Evolutionary conservation across 257 asterid genomes (phyloP), one percentile per base, ranked within the genome.

Genomic region (Coffea eugenioides): DNA sequence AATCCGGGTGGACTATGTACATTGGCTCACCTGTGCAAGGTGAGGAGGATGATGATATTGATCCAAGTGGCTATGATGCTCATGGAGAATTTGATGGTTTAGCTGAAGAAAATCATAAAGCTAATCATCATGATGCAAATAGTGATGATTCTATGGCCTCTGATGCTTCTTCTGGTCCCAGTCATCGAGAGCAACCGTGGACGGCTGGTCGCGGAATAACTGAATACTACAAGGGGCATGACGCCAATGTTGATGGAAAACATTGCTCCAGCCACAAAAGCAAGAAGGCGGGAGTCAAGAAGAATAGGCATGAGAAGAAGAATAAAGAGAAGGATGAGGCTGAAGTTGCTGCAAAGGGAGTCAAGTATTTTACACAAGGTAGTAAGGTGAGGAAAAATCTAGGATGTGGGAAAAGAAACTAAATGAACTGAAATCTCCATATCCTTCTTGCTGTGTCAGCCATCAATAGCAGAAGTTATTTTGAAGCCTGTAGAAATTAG

Each of bases 1-100:
- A 87, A 83, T 87, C 90, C 34, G 90, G 90, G 12, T 87, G 90
- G 90, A 87, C 90, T 48, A 87, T 87, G 90, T 87, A 87, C 79
- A 87, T 87, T 74, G 90, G 88, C n/a, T 84, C 88, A 13, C 80
- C 90, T 49, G 13, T 34, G 15, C 69, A 75, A 5, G 81, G 71
- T 11, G 52, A 27, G 0, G 83, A 72, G 23, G 87, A 59, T 9
- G 66, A 79, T 61, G 75, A 71, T 41, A 66, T 56, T 79, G 43
- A 39, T 48, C 51, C 25, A 49, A 68, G 54, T 45, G 52, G 20
- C 18, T 70, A 51, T 2, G 67, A 20, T 46, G 73, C 12, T n/a
- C 57, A 75, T 7, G 69, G 18, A 48, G 83, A 79, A 23, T 69
- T 52, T 41, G 83, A 80, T 1, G 54, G 74, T 6, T 77, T 52